A percentile compares a stretch with the other conserved stretches of the same genome.
Conservation (phyloP, 805 yeast genomes). For the Ogataea nitratoaversa region DNA sequence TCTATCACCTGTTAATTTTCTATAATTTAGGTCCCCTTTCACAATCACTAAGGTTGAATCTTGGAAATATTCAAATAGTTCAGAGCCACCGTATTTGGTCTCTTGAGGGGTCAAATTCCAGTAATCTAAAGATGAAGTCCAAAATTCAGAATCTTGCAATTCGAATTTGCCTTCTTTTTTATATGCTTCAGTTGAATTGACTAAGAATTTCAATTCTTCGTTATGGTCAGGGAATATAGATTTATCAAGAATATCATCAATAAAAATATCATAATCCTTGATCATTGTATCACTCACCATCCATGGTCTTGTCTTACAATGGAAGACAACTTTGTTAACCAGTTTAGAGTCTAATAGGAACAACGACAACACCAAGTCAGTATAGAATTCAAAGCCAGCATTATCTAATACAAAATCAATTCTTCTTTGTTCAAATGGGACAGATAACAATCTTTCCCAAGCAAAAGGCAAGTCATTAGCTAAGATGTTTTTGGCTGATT, state of each 20-base stretch:
- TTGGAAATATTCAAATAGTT: conserved; percentile 55
- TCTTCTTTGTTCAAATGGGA: conserved; percentile 36
- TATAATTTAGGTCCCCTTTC: conserved; percentile 94
- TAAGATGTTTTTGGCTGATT: conserved; percentile 73
- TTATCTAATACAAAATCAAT: conserved; percentile 87
- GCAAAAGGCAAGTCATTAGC: conserved; percentile 69
- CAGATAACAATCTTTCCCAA: conserved; percentile 46
- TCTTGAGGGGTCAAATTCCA: conserved; percentile 61
- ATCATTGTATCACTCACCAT: conserved; percentile 95
- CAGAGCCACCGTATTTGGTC: conserved; percentile 51
- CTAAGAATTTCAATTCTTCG: conserved; percentile 45
- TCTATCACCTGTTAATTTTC: conserved; percentile 90
- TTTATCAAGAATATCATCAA: conserved; percentile 51
- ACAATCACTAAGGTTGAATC: conserved; percentile 71
- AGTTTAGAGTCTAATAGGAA: conserved; percentile 70
- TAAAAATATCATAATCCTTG: conserved; percentile 62
- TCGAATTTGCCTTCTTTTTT: conserved; percentile 43
- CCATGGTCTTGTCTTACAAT: conserved; percentile 92
- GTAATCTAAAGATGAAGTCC: conserved; percentile 80
- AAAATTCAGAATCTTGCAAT: conserved; percentile 63
- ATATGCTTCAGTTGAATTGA: conserved; percentile 40
- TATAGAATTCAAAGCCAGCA: conserved; percentile 91
- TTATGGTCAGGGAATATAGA: conserved; percentile 48
- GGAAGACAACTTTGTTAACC: conserved; percentile 62
- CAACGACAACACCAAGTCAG: conserved; percentile 67